A percentile compares a stretch with the other conserved stretches of the same genome.
Evolutionary conservation across 2,329 filamentous ascomycete species (phyloP).

Genomic region (Ascochyta fabae): DNA sequence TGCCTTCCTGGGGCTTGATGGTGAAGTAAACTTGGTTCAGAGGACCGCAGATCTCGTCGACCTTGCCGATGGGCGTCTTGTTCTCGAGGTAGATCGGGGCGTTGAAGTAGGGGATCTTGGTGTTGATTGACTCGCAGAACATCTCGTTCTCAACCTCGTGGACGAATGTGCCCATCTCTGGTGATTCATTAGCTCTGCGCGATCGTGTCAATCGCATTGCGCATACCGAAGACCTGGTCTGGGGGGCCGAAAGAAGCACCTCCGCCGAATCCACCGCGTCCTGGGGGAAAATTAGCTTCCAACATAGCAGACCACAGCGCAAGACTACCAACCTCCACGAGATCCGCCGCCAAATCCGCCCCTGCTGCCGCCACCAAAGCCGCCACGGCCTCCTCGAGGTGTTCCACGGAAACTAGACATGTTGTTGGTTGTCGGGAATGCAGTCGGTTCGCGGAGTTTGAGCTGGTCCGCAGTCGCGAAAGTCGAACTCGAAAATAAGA

Average conservation of each 20-base stretch:
- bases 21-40: slow-evolving; percentile 99
- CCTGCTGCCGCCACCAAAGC: slow-evolving; percentile 58
- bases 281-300: slow-evolving; percentile 43
- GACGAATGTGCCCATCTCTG: slow-evolving; percentile 92
- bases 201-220: neutral
- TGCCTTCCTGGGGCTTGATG: slow-evolving; percentile 95
- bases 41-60: slow-evolving; percentile 96
- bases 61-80: slow-evolving; percentile 94
- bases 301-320: slow-evolving; percentile 26
- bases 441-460: slow-evolving; percentile 37
- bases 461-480: slow-evolving; percentile 24
- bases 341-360: slow-evolving; percentile 54
- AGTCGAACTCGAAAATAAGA: neutral
- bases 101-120: slow-evolving; percentile 98
- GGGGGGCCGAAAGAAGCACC: slow-evolving; percentile 53
- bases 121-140: slow-evolving; percentile 93
- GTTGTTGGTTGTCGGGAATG: slow-evolving; percentile 39
- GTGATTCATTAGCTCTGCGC: slow-evolving; percentile 37
- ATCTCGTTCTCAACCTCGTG: slow-evolving; percentile 98
- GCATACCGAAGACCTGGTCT: slow-evolving; percentile 52
- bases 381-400: slow-evolving; percentile 48
- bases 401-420: slow-evolving; percentile 67
- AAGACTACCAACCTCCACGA: slow-evolving; percentile 54
- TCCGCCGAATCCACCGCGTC: slow-evolving; percentile 47
- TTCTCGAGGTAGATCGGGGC: slow-evolving; percentile 98